Conservation (phyloP, 495 filamentous ascomycete genomes). For the Aspergillus asperescens region DNA sequence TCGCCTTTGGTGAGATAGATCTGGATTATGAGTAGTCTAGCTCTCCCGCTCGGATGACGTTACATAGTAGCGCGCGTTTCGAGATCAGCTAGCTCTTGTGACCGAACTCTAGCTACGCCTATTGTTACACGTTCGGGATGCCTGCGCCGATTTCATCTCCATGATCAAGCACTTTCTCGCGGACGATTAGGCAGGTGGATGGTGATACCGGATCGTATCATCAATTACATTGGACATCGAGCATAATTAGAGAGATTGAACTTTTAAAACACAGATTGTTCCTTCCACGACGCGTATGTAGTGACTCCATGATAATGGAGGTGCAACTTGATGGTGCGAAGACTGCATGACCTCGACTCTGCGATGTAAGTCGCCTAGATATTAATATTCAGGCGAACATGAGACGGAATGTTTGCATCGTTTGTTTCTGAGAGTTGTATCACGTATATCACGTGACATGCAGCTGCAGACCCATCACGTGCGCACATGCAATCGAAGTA, state of each 20-base stretch:
- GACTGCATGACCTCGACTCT: too few species aligned
- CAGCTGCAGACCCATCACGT: background rate
- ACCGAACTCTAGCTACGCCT: slow-evolving; percentile 23
- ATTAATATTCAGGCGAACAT: too few species aligned
- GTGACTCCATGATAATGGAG: too few species aligned
- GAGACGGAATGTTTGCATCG: background rate
- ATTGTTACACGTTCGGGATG: slow-evolving; percentile 29
- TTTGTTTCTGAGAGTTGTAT: background rate
- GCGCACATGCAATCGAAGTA: background rate
- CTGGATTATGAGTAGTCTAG: slow-evolving; percentile 31
- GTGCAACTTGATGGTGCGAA: too few species aligned
- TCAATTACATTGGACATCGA: too few species aligned
- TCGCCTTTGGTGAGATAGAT: slow-evolving; percentile 30
- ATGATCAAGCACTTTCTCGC: slow-evolving; percentile 24
- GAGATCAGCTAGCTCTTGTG: slow-evolving; percentile 24
- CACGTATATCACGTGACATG: background rate
- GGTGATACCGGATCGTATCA: too few species aligned
- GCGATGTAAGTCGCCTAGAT: too few species aligned
- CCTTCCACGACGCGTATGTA: too few species aligned
- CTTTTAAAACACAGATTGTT: too few species aligned
- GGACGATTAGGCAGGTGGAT: too few species aligned
- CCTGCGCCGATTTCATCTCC: slow-evolving; percentile 24
- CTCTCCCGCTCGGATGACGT: slow-evolving; percentile 26
- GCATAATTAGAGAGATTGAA: too few species aligned
- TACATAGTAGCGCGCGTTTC: slow-evolving; percentile 27